phyloP scores from a whole-genome alignment of 192 early-diverging fungal genomes.

The Kappamyces sp. region DNA sequence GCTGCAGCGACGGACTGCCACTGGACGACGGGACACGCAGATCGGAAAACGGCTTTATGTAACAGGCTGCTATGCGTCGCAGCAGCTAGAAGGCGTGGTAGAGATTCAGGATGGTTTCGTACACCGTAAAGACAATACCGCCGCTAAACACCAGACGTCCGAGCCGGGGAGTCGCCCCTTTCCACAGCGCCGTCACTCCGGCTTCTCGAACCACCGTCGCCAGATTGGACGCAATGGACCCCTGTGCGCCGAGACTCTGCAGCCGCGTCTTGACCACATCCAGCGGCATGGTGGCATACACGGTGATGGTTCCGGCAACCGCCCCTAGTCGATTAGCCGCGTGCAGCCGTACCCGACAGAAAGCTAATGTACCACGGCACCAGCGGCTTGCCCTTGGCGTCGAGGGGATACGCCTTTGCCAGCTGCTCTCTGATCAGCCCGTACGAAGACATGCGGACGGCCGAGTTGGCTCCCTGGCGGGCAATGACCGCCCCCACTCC shows the following conservation, averaged over 20 bases:
- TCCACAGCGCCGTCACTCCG: conserved; percentile 85
- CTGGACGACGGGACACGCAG: too few relatives aligned
- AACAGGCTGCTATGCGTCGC: too few relatives aligned
- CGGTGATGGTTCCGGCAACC: conserved; percentile 84
- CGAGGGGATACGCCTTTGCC: conserved; percentile 27
- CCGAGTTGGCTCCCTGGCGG: conserved; percentile 92
- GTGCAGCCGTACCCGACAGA: conserved; percentile 21
- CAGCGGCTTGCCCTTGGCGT: conserved; percentile 24
- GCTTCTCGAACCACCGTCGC: conserved; percentile 66
- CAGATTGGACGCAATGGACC: conserved; percentile 69
- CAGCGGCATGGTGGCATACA: conserved; percentile 93
- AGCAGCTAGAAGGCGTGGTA: conserved; percentile 12
- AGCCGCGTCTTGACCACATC: conserved; percentile 97
- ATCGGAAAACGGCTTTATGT: too few relatives aligned
- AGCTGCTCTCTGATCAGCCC: conserved; percentile 64
- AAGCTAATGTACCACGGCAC: conserved; percentile 49
- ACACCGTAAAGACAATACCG: conserved; percentile 79
- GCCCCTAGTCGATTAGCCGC: conserved; percentile 73
- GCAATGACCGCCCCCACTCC: conserved; percentile 89
- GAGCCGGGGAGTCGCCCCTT: conserved; percentile 87
- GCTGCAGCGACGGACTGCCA: too few relatives aligned
- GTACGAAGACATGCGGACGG: conserved; percentile 85
- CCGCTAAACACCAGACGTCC: conserved; percentile 82
- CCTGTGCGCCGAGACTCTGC: conserved; percentile 73
- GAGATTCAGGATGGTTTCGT: conserved; percentile 61